A percentile compares a stretch with the other conserved stretches of the same genome.
phyloP scores from a whole-genome alignment of 768 basidiomycete genomes.

The Boletus fagicola region DNA sequence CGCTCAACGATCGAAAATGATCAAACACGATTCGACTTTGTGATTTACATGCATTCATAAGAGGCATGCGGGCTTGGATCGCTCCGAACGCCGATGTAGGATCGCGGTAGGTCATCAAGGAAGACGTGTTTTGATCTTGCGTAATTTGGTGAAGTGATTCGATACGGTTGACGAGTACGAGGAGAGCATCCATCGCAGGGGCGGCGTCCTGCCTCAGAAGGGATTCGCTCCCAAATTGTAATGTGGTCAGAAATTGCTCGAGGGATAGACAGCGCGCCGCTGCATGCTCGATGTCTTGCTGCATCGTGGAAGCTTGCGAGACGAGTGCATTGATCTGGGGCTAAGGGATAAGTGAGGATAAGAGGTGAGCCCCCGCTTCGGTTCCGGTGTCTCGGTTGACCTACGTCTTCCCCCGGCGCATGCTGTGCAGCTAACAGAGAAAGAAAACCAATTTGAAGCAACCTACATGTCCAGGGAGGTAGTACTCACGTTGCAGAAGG shows the following conservation, averaged over 20 bases:
- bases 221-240: slow-evolving; percentile 3
- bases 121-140: neutral
- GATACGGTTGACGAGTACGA: slow-evolving; percentile 3
- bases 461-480: neutral
- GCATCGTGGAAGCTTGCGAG: slow-evolving; percentile 1
- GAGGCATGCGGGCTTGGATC: neutral
- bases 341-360: neutral
- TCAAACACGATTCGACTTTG: slow-evolving; percentile 6
- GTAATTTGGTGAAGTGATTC: slow-evolving; percentile 7
- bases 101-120: neutral
- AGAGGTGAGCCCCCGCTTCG: neutral
- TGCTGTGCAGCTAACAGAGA: neutral
- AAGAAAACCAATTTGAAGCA: neutral
- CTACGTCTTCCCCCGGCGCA: neutral
- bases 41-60: slow-evolving; percentile 7
- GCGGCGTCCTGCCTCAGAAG: slow-evolving; percentile 1
- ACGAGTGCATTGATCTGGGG: slow-evolving; percentile 1
- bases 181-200: slow-evolving; percentile 8
- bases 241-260: neutral
- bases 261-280: neutral
- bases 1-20: slow-evolving; percentile 5
- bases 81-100: slow-evolving; percentile 2
- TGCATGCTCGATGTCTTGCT: slow-evolving; percentile 7
- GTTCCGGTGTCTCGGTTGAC: neutral
- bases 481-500: neutral